Conservation (phyloP, 169 alveolate genomes). For the Theileria annulata region DNA sequence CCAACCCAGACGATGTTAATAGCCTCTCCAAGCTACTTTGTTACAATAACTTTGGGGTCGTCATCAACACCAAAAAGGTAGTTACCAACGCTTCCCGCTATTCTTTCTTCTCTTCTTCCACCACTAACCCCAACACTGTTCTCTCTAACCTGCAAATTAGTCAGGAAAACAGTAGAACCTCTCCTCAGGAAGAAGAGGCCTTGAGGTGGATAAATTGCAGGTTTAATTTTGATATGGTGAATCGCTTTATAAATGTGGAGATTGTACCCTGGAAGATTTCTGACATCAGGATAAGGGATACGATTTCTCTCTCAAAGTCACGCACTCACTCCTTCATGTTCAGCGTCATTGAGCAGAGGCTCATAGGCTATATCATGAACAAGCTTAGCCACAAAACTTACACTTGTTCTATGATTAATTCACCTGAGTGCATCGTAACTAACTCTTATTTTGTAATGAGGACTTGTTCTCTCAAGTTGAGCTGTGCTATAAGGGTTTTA, state of each 20-base stretch:
- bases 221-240: conserved; percentile 53
- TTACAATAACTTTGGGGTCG: conserved; percentile 26
- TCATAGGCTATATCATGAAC: conserved; percentile 56
- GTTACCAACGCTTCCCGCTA: neutral
- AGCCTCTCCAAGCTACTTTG: conserved; percentile 30
- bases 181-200: neutral
- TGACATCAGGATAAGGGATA: conserved; percentile 38
- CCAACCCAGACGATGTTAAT: conserved; percentile 25
- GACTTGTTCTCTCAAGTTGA: conserved; percentile 36
- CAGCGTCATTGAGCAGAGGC: conserved; percentile 52
- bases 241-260: conserved; percentile 35
- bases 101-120: neutral
- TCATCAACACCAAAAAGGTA: conserved; percentile 17
- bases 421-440: conserved; percentile 38
- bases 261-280: conserved; percentile 47
- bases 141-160: neutral
- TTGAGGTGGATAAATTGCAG: conserved; percentile 52
- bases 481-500: conserved; percentile 26
- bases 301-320: conserved; percentile 23
- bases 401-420: conserved; percentile 37
- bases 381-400: conserved; percentile 51
- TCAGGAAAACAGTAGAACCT: neutral
- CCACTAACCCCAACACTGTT: neutral
- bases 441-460: conserved; percentile 55
- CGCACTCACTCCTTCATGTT: conserved; percentile 41